Percentiles rank a stretch among this genome's conserved stretches.
Conservation (phyloP, 495 filamentous ascomycete species). For the Aspergillus mulundensis region DNA sequence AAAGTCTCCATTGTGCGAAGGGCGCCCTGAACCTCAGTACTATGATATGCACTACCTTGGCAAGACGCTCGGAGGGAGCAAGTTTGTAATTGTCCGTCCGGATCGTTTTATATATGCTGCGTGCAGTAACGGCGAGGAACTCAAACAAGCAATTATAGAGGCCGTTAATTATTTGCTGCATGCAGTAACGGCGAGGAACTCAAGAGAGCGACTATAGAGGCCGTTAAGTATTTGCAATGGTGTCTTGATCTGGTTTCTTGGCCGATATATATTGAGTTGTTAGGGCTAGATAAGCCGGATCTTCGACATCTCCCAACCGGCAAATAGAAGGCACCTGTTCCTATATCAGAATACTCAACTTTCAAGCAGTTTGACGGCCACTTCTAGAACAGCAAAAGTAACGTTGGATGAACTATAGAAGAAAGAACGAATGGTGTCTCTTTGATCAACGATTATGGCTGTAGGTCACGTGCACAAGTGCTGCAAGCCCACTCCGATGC, state of each 20-base stretch:
- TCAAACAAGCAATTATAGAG: neutral
- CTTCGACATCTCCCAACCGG: no score
- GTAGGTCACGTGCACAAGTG: neutral
- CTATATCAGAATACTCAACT: no score
- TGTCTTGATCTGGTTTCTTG: neutral
- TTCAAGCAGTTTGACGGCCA: no score
- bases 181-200: constrained; percentile 15
- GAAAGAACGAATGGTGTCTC: neutral
- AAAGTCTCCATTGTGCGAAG: constrained; percentile 18
- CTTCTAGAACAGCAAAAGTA: no score
- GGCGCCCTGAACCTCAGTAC: constrained; percentile 19
- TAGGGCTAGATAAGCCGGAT: neutral
- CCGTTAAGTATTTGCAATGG: neutral
- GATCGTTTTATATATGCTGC: constrained; percentile 28
- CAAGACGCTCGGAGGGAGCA: constrained; percentile 7
- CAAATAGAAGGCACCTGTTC: no score
- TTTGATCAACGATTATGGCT: neutral
- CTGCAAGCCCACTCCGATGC: neutral
- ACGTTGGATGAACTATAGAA: no score
- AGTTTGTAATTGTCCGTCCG: constrained; percentile 22
- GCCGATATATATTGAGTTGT: neutral
- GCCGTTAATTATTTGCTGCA: neutral
- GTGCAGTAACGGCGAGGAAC: constrained; percentile 15
- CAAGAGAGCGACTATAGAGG: neutral
- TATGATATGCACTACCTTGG: constrained; percentile 19